Base-by-base conservation (phyloP, 2,329 filamentous ascomycete species). In the Blumeria hordei region DNA sequence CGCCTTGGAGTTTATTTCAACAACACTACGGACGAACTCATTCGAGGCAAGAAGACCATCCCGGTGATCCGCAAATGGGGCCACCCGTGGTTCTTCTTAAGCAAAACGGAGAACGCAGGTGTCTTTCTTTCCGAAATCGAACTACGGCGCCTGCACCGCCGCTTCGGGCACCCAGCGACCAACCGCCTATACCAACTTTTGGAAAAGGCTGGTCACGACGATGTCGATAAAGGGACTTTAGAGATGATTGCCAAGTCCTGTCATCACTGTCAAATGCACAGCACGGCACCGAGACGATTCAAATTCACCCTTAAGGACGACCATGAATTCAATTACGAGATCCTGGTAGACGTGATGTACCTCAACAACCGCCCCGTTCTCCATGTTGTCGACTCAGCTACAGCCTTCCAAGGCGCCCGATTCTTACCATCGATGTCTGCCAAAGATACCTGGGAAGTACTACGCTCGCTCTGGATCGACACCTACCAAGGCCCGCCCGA, bases 401-500 rank as follows among this genome's bases (percentile, higher is more conserved):
- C 41, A 33, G n/a, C 3, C 21, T 57, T 53, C 36, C 47, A 55
- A 41, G 44, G 43, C 12, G 49, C 28, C 12, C 49, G 54, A 56
- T 57, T 12, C n/a, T 34, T 57, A 35, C n/a, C 49, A 43, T 18
- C 14, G 14, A 8, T 53, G 7, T 32, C 16, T 28, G 28, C 28
- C 14, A 51, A 41, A 33, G 16, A 54, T 14, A 51, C 36, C 6
- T 56, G 51, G 35, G 44, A 57, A 14, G 33, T n/a, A 11, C 39
- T 58, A 35, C 16, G 57, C 1, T 34, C 21, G 8, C 50, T 43
- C 21, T 58, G 47, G 53, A 56, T 56, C 10, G 41, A 58, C 34
- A 58, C 39, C 12, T 58, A 58, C 35, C 35, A 45, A 37, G 44
- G 57, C 8, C 57, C 55, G 2, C 54, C 51, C n/a, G 35, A 53